phyloP scores from a whole-genome alignment of 352 stramenopile species.

The Globisporangium heterothallicum region DNA sequence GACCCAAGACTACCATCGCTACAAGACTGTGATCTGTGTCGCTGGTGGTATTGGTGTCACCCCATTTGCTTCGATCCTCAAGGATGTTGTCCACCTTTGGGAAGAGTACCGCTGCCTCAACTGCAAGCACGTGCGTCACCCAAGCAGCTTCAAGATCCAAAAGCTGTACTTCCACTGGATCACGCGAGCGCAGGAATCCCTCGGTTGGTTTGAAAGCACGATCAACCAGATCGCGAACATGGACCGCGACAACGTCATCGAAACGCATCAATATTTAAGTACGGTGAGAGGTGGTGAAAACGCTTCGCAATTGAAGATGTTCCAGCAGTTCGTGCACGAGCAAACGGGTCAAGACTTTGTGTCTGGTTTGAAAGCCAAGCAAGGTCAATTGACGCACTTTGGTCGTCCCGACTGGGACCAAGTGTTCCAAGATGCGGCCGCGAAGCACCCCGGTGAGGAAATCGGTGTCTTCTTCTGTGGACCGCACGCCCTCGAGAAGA shows the following conservation, averaged over 20 bases:
- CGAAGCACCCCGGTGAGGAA: constrained; percentile 52
- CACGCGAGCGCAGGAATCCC: constrained; percentile 67
- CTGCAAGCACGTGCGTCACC: constrained; percentile 67
- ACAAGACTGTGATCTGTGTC: constrained; percentile 73
- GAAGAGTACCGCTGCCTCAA: constrained; percentile 71
- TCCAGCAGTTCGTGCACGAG: constrained; percentile 82
- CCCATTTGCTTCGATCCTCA: constrained; percentile 77
- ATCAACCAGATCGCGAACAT: constrained; percentile 83
- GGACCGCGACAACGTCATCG: constrained; percentile 74
- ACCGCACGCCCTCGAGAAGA: constrained; percentile 70
- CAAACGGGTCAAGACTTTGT: constrained; percentile 76
- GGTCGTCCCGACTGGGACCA: constrained; percentile 83
- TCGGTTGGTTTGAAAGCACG: constrained; percentile 80
- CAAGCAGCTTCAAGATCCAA: constrained; percentile 66
- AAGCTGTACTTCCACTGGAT: constrained; percentile 89
- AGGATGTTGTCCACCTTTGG: constrained; percentile 69
- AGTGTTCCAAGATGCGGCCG: constrained; percentile 49
- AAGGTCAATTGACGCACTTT: constrained; percentile 71
- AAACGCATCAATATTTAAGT: constrained; percentile 82
- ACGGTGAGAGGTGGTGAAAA: constrained; percentile 72
- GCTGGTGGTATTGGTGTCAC: constrained; percentile 78
- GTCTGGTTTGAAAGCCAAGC: constrained; percentile 67
- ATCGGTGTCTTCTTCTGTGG: constrained; percentile 88
- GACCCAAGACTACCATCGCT: constrained; percentile 71
- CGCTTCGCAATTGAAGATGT: constrained; percentile 70